Evolutionary conservation across 2,329 filamentous ascomycete genomes (phyloP).

Genomic region (Penicillium decumbens): DNA sequence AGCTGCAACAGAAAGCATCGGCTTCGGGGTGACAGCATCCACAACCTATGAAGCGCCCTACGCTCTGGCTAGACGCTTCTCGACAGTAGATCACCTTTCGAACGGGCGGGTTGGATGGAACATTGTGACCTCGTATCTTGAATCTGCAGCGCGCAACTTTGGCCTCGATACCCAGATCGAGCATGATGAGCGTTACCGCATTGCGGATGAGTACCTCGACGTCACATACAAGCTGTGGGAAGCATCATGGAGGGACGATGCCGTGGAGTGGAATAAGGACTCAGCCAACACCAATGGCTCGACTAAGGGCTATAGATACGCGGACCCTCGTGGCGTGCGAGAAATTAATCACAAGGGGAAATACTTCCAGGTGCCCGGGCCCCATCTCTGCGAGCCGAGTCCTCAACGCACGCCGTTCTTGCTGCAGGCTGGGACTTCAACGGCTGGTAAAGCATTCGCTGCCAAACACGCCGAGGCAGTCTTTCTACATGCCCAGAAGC

Average conservation of each 20-base stretch:
- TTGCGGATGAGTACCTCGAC: constrained; percentile 48
- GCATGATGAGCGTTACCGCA: constrained; percentile 49
- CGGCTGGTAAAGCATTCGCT: constrained; percentile 46
- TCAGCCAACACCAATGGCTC: constrained; percentile 12
- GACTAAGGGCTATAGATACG: constrained; percentile 24
- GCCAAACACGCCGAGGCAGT: constrained; percentile 45
- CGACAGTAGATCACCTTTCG: constrained; percentile 52
- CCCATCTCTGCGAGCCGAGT: constrained; percentile 45
- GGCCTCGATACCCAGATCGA: constrained; percentile 45
- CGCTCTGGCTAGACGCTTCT: constrained; percentile 52
- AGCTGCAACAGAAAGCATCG: constrained; percentile 44
- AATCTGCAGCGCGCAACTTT: constrained; percentile 47
- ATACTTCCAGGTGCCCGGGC: constrained; percentile 43
- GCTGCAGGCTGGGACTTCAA: constrained; percentile 46
- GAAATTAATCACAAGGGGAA: constrained; percentile 40
- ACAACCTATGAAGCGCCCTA: constrained; percentile 55
- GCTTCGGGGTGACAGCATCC: constrained; percentile 52
- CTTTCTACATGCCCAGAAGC: constrained; percentile 45
- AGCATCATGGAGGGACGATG: constrained; percentile 47
- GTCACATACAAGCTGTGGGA: constrained; percentile 51
- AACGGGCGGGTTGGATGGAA: constrained; percentile 52
- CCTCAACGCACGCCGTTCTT: constrained; percentile 48
- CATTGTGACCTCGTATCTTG: constrained; percentile 49
- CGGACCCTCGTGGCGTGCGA: constrained; percentile 33
- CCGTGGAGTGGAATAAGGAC: constrained; percentile 27